Percentiles rank a stretch among this genome's conserved stretches.
Evolutionary conservation across 805 yeast species (phyloP).

Genomic region (Scheffersomyces stipitis): DNA sequence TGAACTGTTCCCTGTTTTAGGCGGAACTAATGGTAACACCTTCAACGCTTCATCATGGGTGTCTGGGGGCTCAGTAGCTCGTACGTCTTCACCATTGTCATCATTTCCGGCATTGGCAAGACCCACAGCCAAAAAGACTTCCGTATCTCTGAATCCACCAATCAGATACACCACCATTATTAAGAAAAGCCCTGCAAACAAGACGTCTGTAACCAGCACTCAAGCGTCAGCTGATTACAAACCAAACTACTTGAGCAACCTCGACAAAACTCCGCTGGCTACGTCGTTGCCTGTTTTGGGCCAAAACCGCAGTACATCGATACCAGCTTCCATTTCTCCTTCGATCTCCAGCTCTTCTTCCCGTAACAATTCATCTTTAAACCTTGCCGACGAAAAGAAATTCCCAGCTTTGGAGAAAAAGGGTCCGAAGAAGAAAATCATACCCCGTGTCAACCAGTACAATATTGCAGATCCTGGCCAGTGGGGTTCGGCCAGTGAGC

Average conservation of each 20-base stretch:
- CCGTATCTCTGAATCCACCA: slow-evolving; percentile 22
- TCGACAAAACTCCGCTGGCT: slow-evolving; percentile 11
- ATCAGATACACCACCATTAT: slow-evolving; percentile 36
- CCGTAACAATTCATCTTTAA: slow-evolving; percentile 18
- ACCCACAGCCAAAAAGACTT: slow-evolving; percentile 18
- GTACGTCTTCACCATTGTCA: slow-evolving; percentile 16
- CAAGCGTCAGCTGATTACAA: slow-evolving; percentile 21
- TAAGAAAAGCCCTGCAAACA: slow-evolving; percentile 14
- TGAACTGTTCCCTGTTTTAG: slow-evolving; percentile 53
- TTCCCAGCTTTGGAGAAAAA: slow-evolving; percentile 54
- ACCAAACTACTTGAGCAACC: slow-evolving; percentile 33
- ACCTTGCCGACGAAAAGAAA: slow-evolving; percentile 22
- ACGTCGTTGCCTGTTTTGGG: slow-evolving; percentile 30
- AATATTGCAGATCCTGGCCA: slow-evolving; percentile 13
- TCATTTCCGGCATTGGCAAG: slow-evolving; percentile 35
- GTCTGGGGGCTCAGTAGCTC: slow-evolving; percentile 2
- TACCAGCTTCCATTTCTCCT: slow-evolving; percentile 7
- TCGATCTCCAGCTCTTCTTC: slow-evolving; percentile 24
- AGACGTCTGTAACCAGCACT: slow-evolving; percentile 13
- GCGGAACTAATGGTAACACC: slow-evolving; percentile 15
- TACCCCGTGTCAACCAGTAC: slow-evolving; percentile 62
- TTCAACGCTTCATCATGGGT: slow-evolving; percentile 13
- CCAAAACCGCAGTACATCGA: neutral
- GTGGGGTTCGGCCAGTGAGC: slow-evolving; percentile 24
- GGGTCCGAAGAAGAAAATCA: slow-evolving; percentile 30